Percentiles rank a stretch among this genome's conserved stretches.
phyloP scores from a whole-genome alignment of 495 filamentous ascomycete genomes.

The Pseudoneurospora amorphoporcata region DNA sequence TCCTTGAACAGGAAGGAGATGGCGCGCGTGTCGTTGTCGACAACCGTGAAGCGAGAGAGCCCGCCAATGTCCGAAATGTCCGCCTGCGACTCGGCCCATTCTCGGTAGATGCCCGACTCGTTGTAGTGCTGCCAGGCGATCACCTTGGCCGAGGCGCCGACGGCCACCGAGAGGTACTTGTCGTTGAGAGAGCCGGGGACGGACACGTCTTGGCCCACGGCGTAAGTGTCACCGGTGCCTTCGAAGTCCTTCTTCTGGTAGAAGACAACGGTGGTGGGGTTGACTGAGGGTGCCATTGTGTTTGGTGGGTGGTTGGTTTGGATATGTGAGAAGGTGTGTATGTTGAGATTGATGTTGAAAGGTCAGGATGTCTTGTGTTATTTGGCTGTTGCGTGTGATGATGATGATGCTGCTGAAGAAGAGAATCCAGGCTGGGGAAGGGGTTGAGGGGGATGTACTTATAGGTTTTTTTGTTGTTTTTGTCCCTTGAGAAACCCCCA shows the following conservation, averaged over 20 bases:
- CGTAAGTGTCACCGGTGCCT: background rate
- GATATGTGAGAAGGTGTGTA: background rate
- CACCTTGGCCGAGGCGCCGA: slow-evolving; percentile 2
- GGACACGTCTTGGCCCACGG: background rate
- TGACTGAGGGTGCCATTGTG: background rate
- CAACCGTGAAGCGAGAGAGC: background rate
- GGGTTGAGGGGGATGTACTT: background rate
- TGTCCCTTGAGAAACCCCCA: background rate
- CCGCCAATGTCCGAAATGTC: slow-evolving; percentile 1
- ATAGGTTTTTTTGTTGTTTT: too few relatives aligned
- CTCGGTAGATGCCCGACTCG: background rate
- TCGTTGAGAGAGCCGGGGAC: slow-evolving; percentile 1
- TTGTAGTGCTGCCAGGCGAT: slow-evolving; percentile 6
- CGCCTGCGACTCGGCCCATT: background rate
- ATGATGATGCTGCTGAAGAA: background rate
- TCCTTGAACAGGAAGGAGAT: slow-evolving; percentile 2
- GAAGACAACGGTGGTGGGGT: background rate
- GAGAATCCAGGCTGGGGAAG: background rate
- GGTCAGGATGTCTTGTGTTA: background rate
- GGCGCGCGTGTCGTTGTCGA: background rate
- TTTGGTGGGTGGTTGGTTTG: background rate
- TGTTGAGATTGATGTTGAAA: background rate
- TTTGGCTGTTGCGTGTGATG: background rate
- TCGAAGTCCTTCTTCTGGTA: background rate
- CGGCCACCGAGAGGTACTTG: slow-evolving; percentile 1